Base-by-base conservation (phyloP, 164 flowering plant species). In the Paratinospora sagittata region DNA sequence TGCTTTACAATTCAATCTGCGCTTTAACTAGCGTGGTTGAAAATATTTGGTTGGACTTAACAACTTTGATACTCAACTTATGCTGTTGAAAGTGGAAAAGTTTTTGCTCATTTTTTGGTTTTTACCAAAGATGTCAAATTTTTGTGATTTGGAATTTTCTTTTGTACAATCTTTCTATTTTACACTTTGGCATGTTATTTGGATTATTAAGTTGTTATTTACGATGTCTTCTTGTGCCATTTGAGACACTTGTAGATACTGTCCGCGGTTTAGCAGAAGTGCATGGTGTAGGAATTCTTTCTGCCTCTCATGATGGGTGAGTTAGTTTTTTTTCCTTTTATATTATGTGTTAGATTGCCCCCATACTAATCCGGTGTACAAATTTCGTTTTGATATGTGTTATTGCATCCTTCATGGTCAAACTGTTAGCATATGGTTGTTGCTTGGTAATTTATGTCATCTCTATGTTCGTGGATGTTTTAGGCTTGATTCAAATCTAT, bases 271-370 rank as follows among this genome's bases (percentile, higher is more conserved):
- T 93, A 76, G 90, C 97, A 57, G 81, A 80, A 71, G 86, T 90
- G 95, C 85, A 91, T 76, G 91, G 70, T 72, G 67, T 93, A 66
- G 99, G 98, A 78, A 76, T 96, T 78, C 91, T 96, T 78, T 96
- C 99, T 62, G 92, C 98, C 60, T 96, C 99, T 65, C 99, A 96
- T 87, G 99, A 96, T 83, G 89, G 97, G 99, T 96, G 73, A 82
- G 88, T 62, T 69, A 17, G 45, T 27, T 64, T 60, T 10, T 14
- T 17, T 23, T 68, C 39, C 13, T n/a, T 27, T 13, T 3, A n/a
- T 52, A 5, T 36, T 65, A 13, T 36, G 2, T 27, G 26, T 64
- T 8, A 19, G 21, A 63, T 27, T 63, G 67, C 41, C 43, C 26
- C 37, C 63, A 1, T 39, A 39, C 41, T 26, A 19, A 14, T 36